Base-by-base conservation (phyloP, 2,329 filamentous ascomycete species). In the Sporothrix variecibatus region DNA sequence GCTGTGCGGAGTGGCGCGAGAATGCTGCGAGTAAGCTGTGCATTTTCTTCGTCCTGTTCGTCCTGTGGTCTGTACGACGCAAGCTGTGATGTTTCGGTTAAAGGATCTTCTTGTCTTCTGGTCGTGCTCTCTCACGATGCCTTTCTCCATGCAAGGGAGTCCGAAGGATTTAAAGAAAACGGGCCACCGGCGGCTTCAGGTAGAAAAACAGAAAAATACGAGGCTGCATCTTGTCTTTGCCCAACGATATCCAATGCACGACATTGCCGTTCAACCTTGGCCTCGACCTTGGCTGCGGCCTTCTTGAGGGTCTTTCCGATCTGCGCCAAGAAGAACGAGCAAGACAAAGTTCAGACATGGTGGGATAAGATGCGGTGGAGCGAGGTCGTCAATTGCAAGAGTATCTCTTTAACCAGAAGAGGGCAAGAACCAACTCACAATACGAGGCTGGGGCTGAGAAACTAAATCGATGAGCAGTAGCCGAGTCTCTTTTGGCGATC, bases 371-470 rank as follows among this genome's bases (percentile, higher is more conserved):
- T 34, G 43, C 40, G 20, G 40, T 34, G 5, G 17, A n/a, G 8
- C 15, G 49, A 49, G 65, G 43, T 51, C n/a, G 43, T 23, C 34
- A 12, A 26, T 0, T 34, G 20, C 7, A 60, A 28, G 26, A 56
- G 3, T 17, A 34, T 15, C 26, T 38, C 20, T 38, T 51, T 51
- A 11, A 8, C 70, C 70, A 64, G 56, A 72, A 38, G 26, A 34
- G 38, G 71, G 58, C 60, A 72, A 65, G 71, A 46, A 28, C 26
- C 43, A 38, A 43, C 26, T 34, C 34, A 23, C 58, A 65, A 72
- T 72, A 72, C 58, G 71, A 72, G 71, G 70, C 71, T 65, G 43
- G 58, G 56, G 70, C 70, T 72, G 56, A 64, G n/a, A 20, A 17
- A 20, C 28, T 28, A 58, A 43, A 11, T 40, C 23, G n/a, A 49